Evolutionary conservation across 768 basidiomycete species (phyloP), one percentile per base, ranked within the genome.

Genomic region (Termitomyces heimii): DNA sequence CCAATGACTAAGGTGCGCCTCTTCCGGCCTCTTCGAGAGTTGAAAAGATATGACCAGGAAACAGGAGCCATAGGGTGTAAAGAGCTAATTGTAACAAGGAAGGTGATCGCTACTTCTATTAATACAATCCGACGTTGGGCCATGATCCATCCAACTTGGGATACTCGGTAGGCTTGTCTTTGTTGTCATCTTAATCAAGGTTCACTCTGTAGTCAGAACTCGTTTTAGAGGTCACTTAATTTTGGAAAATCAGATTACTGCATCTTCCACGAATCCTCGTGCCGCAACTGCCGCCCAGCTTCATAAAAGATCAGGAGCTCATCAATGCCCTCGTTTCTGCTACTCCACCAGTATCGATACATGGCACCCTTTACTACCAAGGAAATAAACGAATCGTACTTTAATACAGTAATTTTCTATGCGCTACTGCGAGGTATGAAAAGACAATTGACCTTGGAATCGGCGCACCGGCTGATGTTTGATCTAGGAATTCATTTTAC

Each of bases 331-430:
- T 52, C 20, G 14, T 12, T 55, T 10, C 44, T 22, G 26, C n/a
- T 31, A 5, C 46, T 37, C 54, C 43, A 39, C 37, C 24, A 31
- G 45, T 2, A 26, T 24, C 9, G 35, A 39, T 50, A n/a, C 34
- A 60, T 60, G 53, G 37, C 13, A 34, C 13, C 55, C 35, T 31
- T 28, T n/a, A 48, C 39, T n/a, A 48, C 39, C 14, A 60, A 62
- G 31, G 31, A 53, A 14, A 58, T 60, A 5, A 57, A 57, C 18
- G 43, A 62, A 32, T 48, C 53, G 1, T 62, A 60, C 37, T 62
- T 60, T 29, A 60, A 62, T 53, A 46, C 59, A 4, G 28, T 48
- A 39, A 50, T 57, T 37, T 55, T 62, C 34, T 49, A 62, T 22
- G 47, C 56, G 39, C 29, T 62, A 9, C 35, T 62, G 56, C 43